phyloP scores from a whole-genome alignment of 1,284 basidiomycete genomes.

The Malassezia obtusa region DNA sequence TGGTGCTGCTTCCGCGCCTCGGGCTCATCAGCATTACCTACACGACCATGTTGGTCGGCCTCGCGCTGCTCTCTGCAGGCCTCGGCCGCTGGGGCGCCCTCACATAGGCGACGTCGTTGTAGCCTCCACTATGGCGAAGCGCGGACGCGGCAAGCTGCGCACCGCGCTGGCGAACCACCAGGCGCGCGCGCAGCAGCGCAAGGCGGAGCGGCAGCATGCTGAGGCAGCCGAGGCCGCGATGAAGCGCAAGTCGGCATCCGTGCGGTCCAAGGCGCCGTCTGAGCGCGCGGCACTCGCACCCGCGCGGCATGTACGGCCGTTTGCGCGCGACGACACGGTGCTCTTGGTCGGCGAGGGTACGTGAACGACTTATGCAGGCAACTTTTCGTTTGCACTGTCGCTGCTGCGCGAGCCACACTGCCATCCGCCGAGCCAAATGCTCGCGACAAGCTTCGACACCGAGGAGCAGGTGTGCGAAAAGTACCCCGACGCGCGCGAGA shows the following conservation, averaged over 20 bases:
- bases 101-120: background rate
- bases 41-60: conserved; percentile 30
- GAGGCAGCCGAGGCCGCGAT: conserved; percentile 8
- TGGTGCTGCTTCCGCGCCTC: conserved; percentile 25
- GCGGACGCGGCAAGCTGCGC: conserved; percentile 13
- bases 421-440: conserved; percentile 60
- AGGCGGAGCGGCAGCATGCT: conserved; percentile 30
- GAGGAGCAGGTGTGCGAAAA: conserved; percentile 69
- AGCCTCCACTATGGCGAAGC: conserved; percentile 11
- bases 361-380: conserved; percentile 43
- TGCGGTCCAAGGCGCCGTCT: no score
- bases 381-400: conserved; percentile 82
- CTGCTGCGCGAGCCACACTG: conserved; percentile 53
- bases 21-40: conserved; percentile 37
- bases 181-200: conserved; percentile 10
- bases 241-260: conserved; percentile 47
- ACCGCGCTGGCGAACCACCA: conserved; percentile 13
- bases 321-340: conserved; percentile 64
- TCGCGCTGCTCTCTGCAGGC: conserved; percentile 29
- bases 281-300: background rate
- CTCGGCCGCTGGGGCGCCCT: conserved; percentile 33
- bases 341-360: conserved; percentile 76
- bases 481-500: conserved; percentile 67
- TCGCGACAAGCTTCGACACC: conserved; percentile 78
- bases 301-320: conserved; percentile 55